Evolutionary conservation across 768 basidiomycete genomes (phyloP).

Genomic region (Rhizopogon roseolus): DNA sequence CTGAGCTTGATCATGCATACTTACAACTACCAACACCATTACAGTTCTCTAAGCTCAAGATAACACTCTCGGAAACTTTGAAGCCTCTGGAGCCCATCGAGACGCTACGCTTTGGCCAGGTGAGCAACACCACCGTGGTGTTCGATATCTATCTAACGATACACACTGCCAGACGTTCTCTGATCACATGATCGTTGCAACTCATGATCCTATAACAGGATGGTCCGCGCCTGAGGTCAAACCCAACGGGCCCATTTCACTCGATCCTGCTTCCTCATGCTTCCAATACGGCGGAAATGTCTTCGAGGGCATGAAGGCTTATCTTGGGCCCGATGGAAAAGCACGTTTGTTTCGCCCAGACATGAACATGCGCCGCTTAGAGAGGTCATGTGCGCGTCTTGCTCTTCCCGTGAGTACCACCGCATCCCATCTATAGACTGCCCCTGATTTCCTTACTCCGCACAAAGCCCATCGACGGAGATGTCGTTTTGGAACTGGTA

Average conservation of each 20-base stretch:
- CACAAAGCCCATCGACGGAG: constrained; percentile 37
- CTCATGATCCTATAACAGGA: constrained; percentile 57
- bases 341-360: constrained; percentile 79
- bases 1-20: too few relatives aligned
- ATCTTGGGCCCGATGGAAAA: constrained; percentile 65
- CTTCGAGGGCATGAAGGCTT: constrained; percentile 77
- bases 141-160: not conserved
- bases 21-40: not conserved
- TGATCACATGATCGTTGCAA: constrained; percentile 74
- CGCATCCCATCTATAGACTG: not conserved
- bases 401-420: constrained; percentile 57
- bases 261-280: constrained; percentile 52
- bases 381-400: constrained; percentile 61
- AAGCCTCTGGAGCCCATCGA: constrained; percentile 49
- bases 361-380: constrained; percentile 80
- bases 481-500: constrained; percentile 44
- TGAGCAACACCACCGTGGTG: constrained; percentile 27
- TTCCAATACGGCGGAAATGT: constrained; percentile 59
- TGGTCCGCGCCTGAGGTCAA: constrained; percentile 74
- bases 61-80: constrained; percentile 40
- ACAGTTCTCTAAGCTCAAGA: constrained; percentile 54
- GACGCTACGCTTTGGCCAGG: constrained; percentile 54
- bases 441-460: not conserved
- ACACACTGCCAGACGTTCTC: constrained; percentile 41
- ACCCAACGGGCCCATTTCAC: constrained; percentile 55